phyloP scores from a whole-genome alignment of 1,284 basidiomycete genomes.

The Trametes pubescens region DNA sequence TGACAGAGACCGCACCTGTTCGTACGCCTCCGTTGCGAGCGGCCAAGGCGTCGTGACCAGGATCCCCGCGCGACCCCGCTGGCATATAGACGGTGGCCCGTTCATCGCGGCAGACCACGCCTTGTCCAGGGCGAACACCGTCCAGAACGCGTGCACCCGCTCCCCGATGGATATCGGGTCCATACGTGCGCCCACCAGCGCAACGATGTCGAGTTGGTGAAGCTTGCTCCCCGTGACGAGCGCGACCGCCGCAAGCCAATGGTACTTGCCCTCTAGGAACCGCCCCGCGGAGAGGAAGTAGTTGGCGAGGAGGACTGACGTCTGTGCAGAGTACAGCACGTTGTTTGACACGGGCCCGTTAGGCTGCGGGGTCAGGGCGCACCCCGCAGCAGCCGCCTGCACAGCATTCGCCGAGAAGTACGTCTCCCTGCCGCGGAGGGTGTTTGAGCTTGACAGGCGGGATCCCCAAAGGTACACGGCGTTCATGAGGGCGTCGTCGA shows the following conservation, averaged over 20 bases:
- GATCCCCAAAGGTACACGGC: constrained; percentile 39
- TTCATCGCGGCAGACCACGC: constrained; percentile 49
- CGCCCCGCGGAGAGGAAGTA: constrained; percentile 53
- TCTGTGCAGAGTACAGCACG: constrained; percentile 48
- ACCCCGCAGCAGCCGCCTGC: constrained; percentile 39
- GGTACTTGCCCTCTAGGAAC: constrained; percentile 52
- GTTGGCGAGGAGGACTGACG: constrained; percentile 53
- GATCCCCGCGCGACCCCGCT: constrained; percentile 35
- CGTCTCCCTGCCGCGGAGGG: constrained; percentile 31
- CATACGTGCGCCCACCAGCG: constrained; percentile 15
- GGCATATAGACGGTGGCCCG: constrained; percentile 42
- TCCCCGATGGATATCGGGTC: constrained; percentile 48
- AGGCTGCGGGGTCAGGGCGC: constrained; percentile 36
- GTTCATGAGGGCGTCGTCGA: constrained; percentile 25
- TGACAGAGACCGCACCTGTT: constrained; percentile 26
- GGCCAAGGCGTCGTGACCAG: constrained; percentile 52
- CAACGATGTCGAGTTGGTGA: constrained; percentile 39
- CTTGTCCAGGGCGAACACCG: constrained; percentile 49
- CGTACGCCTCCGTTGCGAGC: constrained; percentile 40
- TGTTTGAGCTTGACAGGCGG: constrained; percentile 31
- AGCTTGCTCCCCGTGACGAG: constrained; percentile 47
- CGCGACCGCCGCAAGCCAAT: constrained; percentile 50
- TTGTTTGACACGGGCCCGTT: constrained; percentile 41
- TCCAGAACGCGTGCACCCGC: constrained; percentile 55
- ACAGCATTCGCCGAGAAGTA: constrained; percentile 41